Percentiles rank a stretch among this genome's conserved stretches.
Evolutionary conservation across 257 asterid species (phyloP).

Genomic region (Osmanthus fragrans): DNA sequence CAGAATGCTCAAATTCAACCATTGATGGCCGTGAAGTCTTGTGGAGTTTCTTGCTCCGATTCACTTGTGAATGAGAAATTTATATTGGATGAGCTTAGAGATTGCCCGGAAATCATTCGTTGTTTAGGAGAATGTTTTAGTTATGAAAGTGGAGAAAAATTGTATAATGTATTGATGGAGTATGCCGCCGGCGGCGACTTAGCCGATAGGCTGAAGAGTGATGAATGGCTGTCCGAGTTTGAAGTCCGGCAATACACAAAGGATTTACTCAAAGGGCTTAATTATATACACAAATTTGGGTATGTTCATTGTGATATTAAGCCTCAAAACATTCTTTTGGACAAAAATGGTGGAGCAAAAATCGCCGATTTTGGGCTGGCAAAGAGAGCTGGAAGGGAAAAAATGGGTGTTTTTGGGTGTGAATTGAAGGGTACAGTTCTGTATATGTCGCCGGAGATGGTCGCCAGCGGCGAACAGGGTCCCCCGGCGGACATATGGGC

Average conservation of each 20-base stretch:
- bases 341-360: constrained; percentile 21
- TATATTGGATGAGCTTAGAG: constrained; percentile 36
- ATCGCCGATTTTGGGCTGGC: constrained; percentile 58
- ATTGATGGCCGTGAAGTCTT: constrained; percentile 57
- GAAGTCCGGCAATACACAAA: constrained; percentile 38
- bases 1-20: constrained; percentile 24
- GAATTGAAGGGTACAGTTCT: constrained; percentile 46
- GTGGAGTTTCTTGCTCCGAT: constrained; percentile 31
- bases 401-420: not conserved
- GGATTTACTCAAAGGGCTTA: constrained; percentile 37
- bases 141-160: constrained; percentile 37
- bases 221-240: constrained; percentile 25
- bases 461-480: constrained; percentile 35
- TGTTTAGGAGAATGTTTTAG: constrained; percentile 44
- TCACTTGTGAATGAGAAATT: constrained; percentile 42
- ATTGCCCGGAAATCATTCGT: constrained; percentile 37
- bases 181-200: constrained; percentile 47
- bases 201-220: constrained; percentile 27
- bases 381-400: constrained; percentile 19
- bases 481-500: constrained; percentile 52
- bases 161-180: constrained; percentile 45
- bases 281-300: constrained; percentile 40
- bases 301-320: constrained; percentile 58
- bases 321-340: constrained; percentile 45
- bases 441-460: constrained; percentile 55